Evolutionary conservation across 306 rosid genomes (phyloP).

Genomic region (Gillenia trifoliata): DNA sequence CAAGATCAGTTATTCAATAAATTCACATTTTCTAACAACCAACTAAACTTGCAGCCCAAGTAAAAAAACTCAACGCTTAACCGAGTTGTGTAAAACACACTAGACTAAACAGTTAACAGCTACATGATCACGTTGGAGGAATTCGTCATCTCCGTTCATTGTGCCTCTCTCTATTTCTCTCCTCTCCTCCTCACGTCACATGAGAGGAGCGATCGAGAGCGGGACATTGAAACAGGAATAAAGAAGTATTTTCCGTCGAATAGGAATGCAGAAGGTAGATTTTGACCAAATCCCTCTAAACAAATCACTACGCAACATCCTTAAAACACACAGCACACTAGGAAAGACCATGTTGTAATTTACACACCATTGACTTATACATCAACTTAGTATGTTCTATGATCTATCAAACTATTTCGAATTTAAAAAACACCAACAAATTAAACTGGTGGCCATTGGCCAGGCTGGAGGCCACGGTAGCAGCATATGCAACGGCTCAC

Average conservation of each 20-base stretch:
- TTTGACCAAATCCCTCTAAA: not conserved
- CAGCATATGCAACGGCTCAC: conserved; percentile 9
- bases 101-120: not conserved
- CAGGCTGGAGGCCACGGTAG: conserved; percentile 13
- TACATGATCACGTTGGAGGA: not conserved
- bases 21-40: not conserved
- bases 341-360: not conserved
- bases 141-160: not conserved
- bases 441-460: not conserved
- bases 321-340: not conserved
- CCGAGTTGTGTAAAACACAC: not conserved
- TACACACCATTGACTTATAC: not conserved
- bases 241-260: not conserved
- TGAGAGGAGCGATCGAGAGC: not conserved
- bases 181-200: not conserved
- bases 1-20: not conserved
- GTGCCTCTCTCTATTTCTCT: not conserved
- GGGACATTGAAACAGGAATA: not conserved
- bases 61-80: not conserved
- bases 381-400: not conserved
- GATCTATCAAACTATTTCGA: not conserved
- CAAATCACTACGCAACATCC: not conserved
- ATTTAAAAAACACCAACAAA: not conserved
- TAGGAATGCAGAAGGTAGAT: not conserved
- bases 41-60: not conserved